Conservation (phyloP, 73 alveolate genomes). For the Stentor coeruleus region DNA sequence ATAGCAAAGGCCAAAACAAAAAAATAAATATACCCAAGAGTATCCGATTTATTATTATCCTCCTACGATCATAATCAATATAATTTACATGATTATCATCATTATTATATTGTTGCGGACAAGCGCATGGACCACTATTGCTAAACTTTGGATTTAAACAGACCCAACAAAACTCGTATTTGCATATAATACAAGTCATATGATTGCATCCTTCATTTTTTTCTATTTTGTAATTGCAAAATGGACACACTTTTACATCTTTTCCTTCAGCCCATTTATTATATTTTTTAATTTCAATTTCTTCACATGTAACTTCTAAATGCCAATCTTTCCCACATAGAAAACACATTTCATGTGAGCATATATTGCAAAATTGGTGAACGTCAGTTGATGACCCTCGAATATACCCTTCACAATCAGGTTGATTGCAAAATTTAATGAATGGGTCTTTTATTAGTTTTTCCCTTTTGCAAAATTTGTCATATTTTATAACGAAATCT, state of each 20-base stretch:
- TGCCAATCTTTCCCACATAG: conserved; percentile 56
- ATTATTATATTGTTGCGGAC: no score
- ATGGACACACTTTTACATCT: conserved; percentile 70
- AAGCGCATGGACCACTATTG: no score
- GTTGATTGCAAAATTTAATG: conserved; percentile 51
- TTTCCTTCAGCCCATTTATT: conserved; percentile 50
- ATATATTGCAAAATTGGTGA: conserved; percentile 27
- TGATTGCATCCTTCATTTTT: conserved; percentile 91
- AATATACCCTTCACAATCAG: conserved; percentile 58
- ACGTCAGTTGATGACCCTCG: conserved; percentile 28
- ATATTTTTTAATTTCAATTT: conserved; percentile 41
- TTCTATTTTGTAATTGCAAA: conserved; percentile 63
- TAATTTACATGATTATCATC: no score
- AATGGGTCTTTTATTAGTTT: conserved; percentile 37
- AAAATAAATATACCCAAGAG: no score
- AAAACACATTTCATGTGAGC: conserved; percentile 49
- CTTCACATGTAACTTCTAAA: conserved; percentile 33
- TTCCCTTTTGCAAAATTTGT: conserved; percentile 42
- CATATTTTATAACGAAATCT: conserved; percentile 32
- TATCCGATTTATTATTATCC: no score
- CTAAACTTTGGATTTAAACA: no score
- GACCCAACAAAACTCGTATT: conserved; percentile 87
- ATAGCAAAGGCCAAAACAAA: no score
- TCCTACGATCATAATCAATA: no score
- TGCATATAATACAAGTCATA: conserved; percentile 84